Percentiles rank a stretch among this genome's conserved stretches.
phyloP scores from a whole-genome alignment of 2,329 filamentous ascomycete genomes.

The Leptodontidium sp. region DNA sequence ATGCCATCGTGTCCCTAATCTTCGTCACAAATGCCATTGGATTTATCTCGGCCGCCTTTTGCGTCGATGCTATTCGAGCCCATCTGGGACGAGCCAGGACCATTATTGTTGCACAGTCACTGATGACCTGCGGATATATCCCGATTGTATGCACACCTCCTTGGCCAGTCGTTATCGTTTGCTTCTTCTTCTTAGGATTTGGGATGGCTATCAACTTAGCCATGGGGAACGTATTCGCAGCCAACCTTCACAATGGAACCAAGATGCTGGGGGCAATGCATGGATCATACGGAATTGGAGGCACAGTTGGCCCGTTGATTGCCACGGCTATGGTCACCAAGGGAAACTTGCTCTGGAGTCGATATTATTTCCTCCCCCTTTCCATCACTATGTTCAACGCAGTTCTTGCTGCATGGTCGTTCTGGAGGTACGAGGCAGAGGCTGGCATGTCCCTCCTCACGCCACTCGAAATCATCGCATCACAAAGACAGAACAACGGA shows the following conservation, averaged over 20 bases:
- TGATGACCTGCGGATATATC: slow-evolving; percentile 68
- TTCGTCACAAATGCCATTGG: slow-evolving; percentile 82
- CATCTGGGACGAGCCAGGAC: slow-evolving; percentile 71
- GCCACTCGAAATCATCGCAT: slow-evolving; percentile 53
- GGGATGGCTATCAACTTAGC: slow-evolving; percentile 64
- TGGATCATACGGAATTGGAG: slow-evolving; percentile 72
- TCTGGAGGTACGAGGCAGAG: slow-evolving; percentile 75
- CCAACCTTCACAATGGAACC: slow-evolving; percentile 61
- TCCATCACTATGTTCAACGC: slow-evolving; percentile 64
- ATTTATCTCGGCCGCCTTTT: slow-evolving; percentile 76
- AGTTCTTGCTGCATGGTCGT: slow-evolving; percentile 70
- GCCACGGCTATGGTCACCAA: slow-evolving; percentile 76
- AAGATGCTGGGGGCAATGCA: slow-evolving; percentile 69
- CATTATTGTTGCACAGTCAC: slow-evolving; percentile 63
- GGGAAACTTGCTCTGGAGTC: slow-evolving; percentile 67
- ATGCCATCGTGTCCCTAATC: slow-evolving; percentile 81
- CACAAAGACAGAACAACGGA: slow-evolving; percentile 28
- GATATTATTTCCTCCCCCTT: slow-evolving; percentile 76
- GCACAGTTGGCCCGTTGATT: slow-evolving; percentile 71
- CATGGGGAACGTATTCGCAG: slow-evolving; percentile 66
- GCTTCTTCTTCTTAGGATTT: slow-evolving; percentile 74
- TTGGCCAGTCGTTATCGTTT: slow-evolving; percentile 70
- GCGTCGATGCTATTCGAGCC: slow-evolving; percentile 68
- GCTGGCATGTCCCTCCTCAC: slow-evolving; percentile 51
- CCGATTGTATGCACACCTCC: slow-evolving; percentile 73